Base-by-base conservation (phyloP, 768 basidiomycete species). In the Collybiopsis luxurians region DNA sequence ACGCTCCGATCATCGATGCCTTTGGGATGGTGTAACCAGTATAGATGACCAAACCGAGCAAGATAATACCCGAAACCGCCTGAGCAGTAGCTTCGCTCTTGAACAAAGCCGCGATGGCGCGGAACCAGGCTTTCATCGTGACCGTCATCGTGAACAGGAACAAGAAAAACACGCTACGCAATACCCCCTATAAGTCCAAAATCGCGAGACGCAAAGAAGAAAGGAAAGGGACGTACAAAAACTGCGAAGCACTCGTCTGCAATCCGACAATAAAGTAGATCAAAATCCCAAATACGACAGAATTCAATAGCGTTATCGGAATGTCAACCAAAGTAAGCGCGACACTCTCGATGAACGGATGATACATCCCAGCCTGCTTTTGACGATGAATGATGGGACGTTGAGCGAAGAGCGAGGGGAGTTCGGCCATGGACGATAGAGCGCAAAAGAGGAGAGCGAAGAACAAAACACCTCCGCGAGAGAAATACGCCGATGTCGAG, bases 391-490 rank as follows among this genome's bases (percentile, higher is more conserved):
- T 74, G 39, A 88, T 86, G 0, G 83, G 80, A 3, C 86, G 80
- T 62, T 86, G 85, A 4, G 69, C 60, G 62, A 81, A 88, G 10
- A 81, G 68, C 0, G 72, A 71, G 0, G 84, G 81, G 40, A 87
- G 84, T 65, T 87, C 86, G 9, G 87, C 75, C 82, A 87, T 81
- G 13, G 80, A 73, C 2, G 79, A 75, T 23, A 90, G 66, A 0
- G 82, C 84, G 3, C 80, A 71, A 59, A 87, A 83, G 13, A 89
- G 75, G 4, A 87, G 67, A 1, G 85, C 68, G 53, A 91, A 90
- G 79, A 89, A 92, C 19, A 93, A 73, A 23, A 87, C 76, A 71
- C 90, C 85, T 39, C 89, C 89, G 19, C 90, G 81, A n/a, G 86
- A 84, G 75, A 89, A 91, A 65, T 81, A 86, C 11, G 81, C 83